Base-by-base conservation (phyloP, 2,329 filamentous ascomycete species). In the Teratosphaeria pseudoeucalypti region DNA sequence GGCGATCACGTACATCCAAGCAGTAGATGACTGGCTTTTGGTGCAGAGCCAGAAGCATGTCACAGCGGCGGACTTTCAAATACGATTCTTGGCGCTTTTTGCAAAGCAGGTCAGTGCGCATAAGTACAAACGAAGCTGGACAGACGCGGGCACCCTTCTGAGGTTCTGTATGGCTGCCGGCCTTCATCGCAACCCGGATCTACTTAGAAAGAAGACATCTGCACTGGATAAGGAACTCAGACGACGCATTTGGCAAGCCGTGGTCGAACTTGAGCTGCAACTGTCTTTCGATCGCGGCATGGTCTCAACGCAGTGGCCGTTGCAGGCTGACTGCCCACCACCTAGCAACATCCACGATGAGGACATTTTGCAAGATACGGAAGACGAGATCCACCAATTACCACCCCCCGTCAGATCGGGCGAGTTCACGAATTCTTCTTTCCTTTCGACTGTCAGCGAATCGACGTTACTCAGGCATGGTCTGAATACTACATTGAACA, bases 211-310 rank as follows among this genome's bases (percentile, higher is more conserved):
- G 59, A 64, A 66, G 29, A 72, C 75, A 10, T 72, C 71, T 2
- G 68, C 73, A 2, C 79, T 79, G 34, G 78, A 81, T 49, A 76
- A 78, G 57, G 78, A 81, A 60, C 78, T 82, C 77, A 77, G 82
- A 57, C 75, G 80, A 57, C 75, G 82, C 52, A 70, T 85, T 2
- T 85, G 82, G 82, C 75, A 74, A 1, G 82, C 82, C 1, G 80
- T 83, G 10, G 70, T 81, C 10, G 81, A 85, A 63, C 69, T 84
- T 29, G 82, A 85, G 58, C 67, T 83, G 2, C 81, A 84, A 63
- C 75, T 79, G 0, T 79, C 80, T 0, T 70, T 84, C 14, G 81
- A 84, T 61, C 75, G 76, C 12, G 82, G 82, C 0, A 79, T 84
- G 72, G 77, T 79, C 2, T 74, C 76, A 5, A 70, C 73, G 1